Conservation (phyloP, 2,329 filamentous ascomycete species). For the Colletotrichum agaves region DNA sequence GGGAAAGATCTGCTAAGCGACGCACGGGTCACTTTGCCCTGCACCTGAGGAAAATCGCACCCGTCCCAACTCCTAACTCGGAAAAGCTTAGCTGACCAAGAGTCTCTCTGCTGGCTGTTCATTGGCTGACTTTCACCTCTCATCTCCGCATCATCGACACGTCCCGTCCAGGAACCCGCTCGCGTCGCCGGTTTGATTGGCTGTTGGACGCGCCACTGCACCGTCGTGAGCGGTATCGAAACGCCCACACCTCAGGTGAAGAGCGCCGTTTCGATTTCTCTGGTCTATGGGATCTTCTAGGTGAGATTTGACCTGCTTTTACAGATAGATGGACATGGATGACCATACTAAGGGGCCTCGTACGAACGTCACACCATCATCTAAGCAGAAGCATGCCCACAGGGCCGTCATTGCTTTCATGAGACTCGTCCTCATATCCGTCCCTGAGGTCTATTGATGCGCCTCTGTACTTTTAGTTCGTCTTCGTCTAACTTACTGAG, state of each 20-base stretch:
- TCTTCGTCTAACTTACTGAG: constrained; percentile 1
- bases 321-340: background rate
- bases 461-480: background rate
- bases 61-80: background rate
- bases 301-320: too few species aligned
- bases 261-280: background rate
- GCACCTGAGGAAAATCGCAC: constrained; percentile 10
- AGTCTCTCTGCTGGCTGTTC: background rate
- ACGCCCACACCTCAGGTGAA: constrained; percentile 11
- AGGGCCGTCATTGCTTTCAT: too few species aligned
- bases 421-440: background rate
- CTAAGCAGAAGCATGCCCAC: too few species aligned
- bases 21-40: background rate
- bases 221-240: constrained; percentile 7
- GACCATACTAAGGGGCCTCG: too few species aligned
- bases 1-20: constrained; percentile 1
- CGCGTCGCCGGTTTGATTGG: constrained; percentile 12
- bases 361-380: too few species aligned
- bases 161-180: constrained; percentile 22
- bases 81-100: background rate
- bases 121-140: background rate
- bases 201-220: constrained; percentile 5
- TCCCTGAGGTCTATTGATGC: constrained; percentile 27
- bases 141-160: background rate
- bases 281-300: background rate